Evolutionary conservation across 169 alveolate genomes (phyloP).

Genomic region (Plasmodium vivax): DNA sequence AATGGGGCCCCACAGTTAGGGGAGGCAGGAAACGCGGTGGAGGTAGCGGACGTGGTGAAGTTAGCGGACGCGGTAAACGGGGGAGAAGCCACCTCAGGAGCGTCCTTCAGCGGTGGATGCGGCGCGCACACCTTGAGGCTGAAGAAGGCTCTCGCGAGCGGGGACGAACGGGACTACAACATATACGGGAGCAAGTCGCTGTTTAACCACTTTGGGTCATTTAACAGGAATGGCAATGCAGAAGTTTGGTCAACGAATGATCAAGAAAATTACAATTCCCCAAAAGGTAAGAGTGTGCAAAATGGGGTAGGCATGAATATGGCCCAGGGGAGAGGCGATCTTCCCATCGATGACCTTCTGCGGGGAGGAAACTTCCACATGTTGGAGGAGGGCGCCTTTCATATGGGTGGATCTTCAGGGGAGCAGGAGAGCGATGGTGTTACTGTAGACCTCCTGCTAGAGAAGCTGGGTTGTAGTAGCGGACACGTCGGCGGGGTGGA

Average conservation of each 20-base stretch:
- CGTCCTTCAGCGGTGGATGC: not conserved
- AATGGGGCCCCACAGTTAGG: not conserved
- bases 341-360: not conserved
- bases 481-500: not conserved
- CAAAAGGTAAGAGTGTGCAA: not conserved
- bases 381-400: not conserved
- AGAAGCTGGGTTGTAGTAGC: not conserved
- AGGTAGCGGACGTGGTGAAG: not conserved
- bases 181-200: conserved; percentile 8
- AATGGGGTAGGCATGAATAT: not conserved
- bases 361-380: not conserved
- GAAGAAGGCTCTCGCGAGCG: conserved; percentile 30
- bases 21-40: not conserved
- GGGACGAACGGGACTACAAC: not conserved
- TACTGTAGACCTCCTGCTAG: not conserved
- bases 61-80: not conserved
- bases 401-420: not conserved
- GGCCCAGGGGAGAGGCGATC: not conserved
- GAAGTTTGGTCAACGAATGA: not conserved
- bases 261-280: not conserved
- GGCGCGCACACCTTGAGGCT: not conserved
- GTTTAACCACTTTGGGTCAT: conserved; percentile 23
- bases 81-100: not conserved
- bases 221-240: conserved; percentile 1
- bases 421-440: not conserved